Conservation (phyloP, 371 early-diverging fungal genomes). For the Fennellomyces sp. region DNA sequence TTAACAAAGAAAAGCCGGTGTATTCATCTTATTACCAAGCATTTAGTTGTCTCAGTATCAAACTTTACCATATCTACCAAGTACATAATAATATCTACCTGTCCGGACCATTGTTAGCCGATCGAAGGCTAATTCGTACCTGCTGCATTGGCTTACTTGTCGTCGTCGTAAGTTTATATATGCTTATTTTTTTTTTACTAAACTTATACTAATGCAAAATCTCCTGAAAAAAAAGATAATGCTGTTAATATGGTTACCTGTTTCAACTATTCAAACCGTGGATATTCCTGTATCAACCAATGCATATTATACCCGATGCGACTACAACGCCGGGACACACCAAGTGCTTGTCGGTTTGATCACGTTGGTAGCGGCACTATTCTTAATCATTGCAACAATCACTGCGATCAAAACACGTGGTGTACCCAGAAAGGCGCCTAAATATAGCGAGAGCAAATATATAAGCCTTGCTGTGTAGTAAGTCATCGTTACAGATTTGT, state of each 20-base stretch:
- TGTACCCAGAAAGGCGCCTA: conserved; percentile 40
- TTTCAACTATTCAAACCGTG: conserved; percentile 25
- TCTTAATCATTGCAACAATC: conserved; percentile 45
- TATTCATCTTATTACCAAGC: not conserved
- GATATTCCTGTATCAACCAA: conserved; percentile 33
- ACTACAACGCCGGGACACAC: conserved; percentile 31
- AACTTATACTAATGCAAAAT: not conserved
- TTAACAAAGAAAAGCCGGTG: not conserved
- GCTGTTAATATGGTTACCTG: conserved; percentile 41
- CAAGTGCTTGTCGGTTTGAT: conserved; percentile 35
- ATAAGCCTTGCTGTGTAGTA: conserved; percentile 64
- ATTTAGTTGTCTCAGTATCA: conserved; percentile 46
- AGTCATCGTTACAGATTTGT: conserved; percentile 12
- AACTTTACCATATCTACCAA: conserved; percentile 56
- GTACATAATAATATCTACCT: conserved; percentile 63
- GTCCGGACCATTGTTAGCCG: not conserved
- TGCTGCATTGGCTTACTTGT: conserved; percentile 23
- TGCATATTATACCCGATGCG: conserved; percentile 47
- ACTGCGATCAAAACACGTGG: conserved; percentile 54
- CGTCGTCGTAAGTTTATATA: conserved; percentile 31
- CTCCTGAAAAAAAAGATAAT: conserved; percentile 32
- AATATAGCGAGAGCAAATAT: conserved; percentile 58
- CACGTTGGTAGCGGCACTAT: conserved; percentile 29
- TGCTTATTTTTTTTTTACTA: not conserved
- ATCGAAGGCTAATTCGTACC: not conserved